Conservation (phyloP, 495 filamentous ascomycete species). For the Penicillium cataractarum region DNA sequence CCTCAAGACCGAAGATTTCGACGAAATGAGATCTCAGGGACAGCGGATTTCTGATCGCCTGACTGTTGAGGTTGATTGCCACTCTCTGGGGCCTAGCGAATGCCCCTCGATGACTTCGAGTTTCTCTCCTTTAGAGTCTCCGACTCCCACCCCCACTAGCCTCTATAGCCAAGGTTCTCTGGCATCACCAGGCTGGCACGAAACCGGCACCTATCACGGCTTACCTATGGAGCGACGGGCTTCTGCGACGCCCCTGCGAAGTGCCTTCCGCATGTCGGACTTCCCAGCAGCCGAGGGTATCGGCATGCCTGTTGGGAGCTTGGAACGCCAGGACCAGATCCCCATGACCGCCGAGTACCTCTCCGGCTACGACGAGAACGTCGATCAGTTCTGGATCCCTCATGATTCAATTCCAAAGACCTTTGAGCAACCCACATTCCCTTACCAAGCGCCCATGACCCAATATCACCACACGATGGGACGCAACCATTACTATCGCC, state of each 20-base stretch:
- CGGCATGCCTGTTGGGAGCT: constrained; percentile 37
- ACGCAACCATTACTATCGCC: constrained; percentile 43
- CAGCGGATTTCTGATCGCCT: constrained; percentile 45
- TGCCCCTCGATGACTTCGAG: constrained; percentile 52
- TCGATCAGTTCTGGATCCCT: constrained; percentile 49
- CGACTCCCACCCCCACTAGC: constrained; percentile 49
- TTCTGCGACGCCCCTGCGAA: constrained; percentile 42
- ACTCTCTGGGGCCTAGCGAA: constrained; percentile 47
- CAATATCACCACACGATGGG: constrained; percentile 45
- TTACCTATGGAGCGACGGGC: constrained; percentile 39
- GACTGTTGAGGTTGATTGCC: constrained; percentile 50
- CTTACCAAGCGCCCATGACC: constrained; percentile 43
- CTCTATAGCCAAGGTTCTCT: constrained; percentile 48
- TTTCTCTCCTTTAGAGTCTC: constrained; percentile 51
- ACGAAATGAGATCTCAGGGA: constrained; percentile 48
- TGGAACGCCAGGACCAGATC: constrained; percentile 46
- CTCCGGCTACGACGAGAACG: constrained; percentile 47
- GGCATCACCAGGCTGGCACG: constrained; percentile 49
- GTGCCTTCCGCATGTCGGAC: constrained; percentile 44
- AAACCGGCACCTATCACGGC: constrained; percentile 35
- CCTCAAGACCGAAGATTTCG: constrained; percentile 31
- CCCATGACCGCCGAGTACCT: constrained; percentile 43
- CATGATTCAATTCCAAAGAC: constrained; percentile 43
- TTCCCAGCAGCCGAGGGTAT: constrained; percentile 41
- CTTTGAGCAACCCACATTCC: constrained; percentile 39